Base-by-base conservation (phyloP, 495 filamentous ascomycete genomes). In the Trypethelium eluteriae region DNA sequence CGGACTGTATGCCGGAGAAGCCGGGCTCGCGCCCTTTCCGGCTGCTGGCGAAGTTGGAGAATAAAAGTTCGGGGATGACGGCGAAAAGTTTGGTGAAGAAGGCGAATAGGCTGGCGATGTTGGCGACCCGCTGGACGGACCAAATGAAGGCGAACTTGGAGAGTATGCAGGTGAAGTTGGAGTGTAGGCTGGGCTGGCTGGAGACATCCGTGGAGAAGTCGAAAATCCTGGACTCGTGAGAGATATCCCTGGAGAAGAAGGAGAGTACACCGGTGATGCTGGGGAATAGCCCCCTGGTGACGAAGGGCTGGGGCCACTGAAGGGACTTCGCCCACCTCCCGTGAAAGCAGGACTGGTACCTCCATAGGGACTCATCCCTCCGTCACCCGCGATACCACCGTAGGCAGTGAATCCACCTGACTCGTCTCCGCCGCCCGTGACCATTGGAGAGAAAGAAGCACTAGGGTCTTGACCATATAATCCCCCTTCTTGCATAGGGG, bases 391-490 rank as follows among this genome's bases (percentile, higher is more conserved):
- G 47, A 87, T 87, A 25, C 81, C 77, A 25, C 70, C 71, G 64
- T 89, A 89, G 32, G 81, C 78, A 4, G 81, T 86, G 64, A 96
- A 89, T 32, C 92, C 91, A 67, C 85, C 85, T 44, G 82, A 85
- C 64, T 94, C 91, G 12, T 88, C 85, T 5, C 87, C 88, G 25
- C 74, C 75, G 53, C 84, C 80, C 68, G 89, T 84, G 49, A 87
- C 87, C 66, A 99, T 94, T 39, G 94, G 94, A 25, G 92, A 96
- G 86, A 98, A 99, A 35, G 77, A 76, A 67, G 93, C 88, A 71
- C 89, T 87, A 64, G 88, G 88, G 70, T 91, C 89, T 38, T 90
- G 88, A 6, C 89, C 89, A 67, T 88, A 83, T 76, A 87, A 89
- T 14, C 86, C 86, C 64, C 83, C 87, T 70, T 93, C 92, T 39